phyloP scores from a whole-genome alignment of 495 filamentous ascomycete genomes.

The Podospora conica region DNA sequence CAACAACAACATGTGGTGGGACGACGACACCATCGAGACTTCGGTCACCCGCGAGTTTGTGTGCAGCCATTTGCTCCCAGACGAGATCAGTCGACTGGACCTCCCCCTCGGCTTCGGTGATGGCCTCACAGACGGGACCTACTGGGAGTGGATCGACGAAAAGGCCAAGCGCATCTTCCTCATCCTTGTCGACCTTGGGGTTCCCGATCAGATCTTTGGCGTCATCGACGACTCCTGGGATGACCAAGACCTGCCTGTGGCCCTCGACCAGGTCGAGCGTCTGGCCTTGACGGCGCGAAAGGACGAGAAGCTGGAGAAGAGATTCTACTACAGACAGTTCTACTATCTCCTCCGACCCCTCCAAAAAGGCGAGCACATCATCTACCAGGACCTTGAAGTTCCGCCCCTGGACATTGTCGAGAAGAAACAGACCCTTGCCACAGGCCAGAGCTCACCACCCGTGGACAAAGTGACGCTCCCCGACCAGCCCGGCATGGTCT shows the following conservation, averaged over 20 bases:
- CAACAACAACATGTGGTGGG: conserved; percentile 68
- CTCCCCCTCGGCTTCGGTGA: conserved; percentile 74
- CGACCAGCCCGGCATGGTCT: conserved; percentile 51
- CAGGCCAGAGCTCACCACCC: conserved; percentile 36
- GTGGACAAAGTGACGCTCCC: conserved; percentile 66
- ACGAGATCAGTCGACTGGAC: conserved; percentile 61
- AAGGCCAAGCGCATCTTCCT: conserved; percentile 76
- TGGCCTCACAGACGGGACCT: conserved; percentile 81
- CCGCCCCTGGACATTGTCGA: conserved; percentile 67
- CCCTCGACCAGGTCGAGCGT: conserved; percentile 61
- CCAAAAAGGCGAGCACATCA: conserved; percentile 60
- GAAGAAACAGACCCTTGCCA: conserved; percentile 45
- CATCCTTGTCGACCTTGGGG: conserved; percentile 69
- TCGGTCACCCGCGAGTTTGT: conserved; percentile 69
- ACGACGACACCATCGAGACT: conserved; percentile 65
- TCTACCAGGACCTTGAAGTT: conserved; percentile 71
- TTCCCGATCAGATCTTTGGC: conserved; percentile 79
- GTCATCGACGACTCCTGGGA: conserved; percentile 82
- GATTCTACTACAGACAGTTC: conserved; percentile 79
- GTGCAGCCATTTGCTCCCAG: conserved; percentile 56
- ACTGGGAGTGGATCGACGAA: conserved; percentile 85
- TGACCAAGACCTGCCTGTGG: conserved; percentile 80
- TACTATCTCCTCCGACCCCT: conserved; percentile 69
- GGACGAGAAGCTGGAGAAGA: conserved; percentile 59
- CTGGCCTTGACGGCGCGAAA: conserved; percentile 56